Evolutionary conservation across 768 basidiomycete species (phyloP).

Genomic region (Hemileccinum impolitum): DNA sequence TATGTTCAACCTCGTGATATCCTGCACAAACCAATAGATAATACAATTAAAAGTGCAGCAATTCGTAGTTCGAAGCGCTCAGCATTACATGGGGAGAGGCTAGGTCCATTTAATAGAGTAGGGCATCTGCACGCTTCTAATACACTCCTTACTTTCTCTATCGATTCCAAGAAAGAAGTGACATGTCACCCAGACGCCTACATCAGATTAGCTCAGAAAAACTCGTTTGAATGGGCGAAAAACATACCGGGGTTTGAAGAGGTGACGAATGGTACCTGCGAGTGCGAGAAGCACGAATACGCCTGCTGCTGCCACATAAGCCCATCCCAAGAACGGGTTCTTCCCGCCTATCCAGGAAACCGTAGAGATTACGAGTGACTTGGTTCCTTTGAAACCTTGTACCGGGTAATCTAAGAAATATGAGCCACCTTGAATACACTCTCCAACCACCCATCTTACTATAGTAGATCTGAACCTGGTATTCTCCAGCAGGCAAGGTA

Average conservation of each 20-base stretch:
- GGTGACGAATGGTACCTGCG: slow-evolving; percentile 84
- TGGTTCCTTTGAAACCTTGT: slow-evolving; percentile 85
- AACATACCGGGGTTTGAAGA: slow-evolving; percentile 84
- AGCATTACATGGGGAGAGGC: slow-evolving; percentile 23
- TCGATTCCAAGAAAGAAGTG: slow-evolving; percentile 81
- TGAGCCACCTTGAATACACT: background rate
- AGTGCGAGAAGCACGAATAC: slow-evolving; percentile 88
- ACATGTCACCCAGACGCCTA: slow-evolving; percentile 86
- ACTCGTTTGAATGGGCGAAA: background rate
- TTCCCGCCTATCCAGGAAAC: slow-evolving; percentile 99
- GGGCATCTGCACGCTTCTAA: background rate
- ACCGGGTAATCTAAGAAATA: slow-evolving; percentile 84
- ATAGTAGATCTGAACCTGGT: slow-evolving; percentile 71
- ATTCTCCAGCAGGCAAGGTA: slow-evolving; percentile 66
- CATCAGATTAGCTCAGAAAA: slow-evolving; percentile 2
- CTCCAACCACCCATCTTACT: slow-evolving; percentile 45
- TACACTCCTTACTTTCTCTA: slow-evolving; percentile 20
- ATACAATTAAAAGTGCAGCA: slow-evolving; percentile 23
- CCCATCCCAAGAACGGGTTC: slow-evolving; percentile 98
- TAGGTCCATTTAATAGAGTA: slow-evolving; percentile 22
- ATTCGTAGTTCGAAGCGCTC: slow-evolving; percentile 2
- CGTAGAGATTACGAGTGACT: slow-evolving; percentile 94
- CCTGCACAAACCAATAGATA: slow-evolving; percentile 11
- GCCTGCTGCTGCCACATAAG: slow-evolving; percentile 86
- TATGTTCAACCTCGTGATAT: background rate